Evolutionary conservation across 352 stramenopile genomes (phyloP), one percentile per base, ranked within the genome.

Genomic region (Phytophthora fragariaefolia): DNA sequence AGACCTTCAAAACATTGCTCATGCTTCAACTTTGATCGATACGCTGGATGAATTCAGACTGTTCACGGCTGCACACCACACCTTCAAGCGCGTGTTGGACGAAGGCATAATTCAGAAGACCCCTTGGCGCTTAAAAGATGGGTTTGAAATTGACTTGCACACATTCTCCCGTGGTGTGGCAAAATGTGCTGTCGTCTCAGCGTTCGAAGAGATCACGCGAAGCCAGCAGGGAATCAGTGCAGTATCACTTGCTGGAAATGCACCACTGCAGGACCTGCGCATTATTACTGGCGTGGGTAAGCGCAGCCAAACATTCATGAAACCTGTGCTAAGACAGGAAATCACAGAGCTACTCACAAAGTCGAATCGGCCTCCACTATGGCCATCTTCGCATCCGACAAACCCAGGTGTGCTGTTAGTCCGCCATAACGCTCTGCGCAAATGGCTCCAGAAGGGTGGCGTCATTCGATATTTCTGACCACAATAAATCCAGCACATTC

Each of bases 211-310:
- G 50, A 77, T 88, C 47, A 66, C 56, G 36, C 69, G 45, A 4
- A 53, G 51, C 3, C 66, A 81, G 26, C 60, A 73, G 26, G 71
- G 81, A 15, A 48, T 67, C 2, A 68, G 58, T 10, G 70, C 75
- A n/a, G 60, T 65, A 1, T 80, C 73, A 36, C 6, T 71, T 36
- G 56, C 51, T 13, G 48, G 56, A 10, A 69, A 69, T 8, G 60
- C 60, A 24, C 59, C 66, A 6, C 34, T 76, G 20, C 49, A 83
- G 58, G 79, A 91, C 42, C 58, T 93, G 48, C 84, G 82, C 15
- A 87, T 93, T 48, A 90, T 93, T 58, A 90, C 81, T 24, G 85
- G 85, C n/a, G 69, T 91, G 18, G 85, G 85, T 13, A 84, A 75
- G 36, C 79, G 80, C 61, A 91, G 85, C 36, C 77, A 84, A 15